Evolutionary conservation across 495 filamentous ascomycete genomes (phyloP).

Genomic region (Pyrenula massariospora): DNA sequence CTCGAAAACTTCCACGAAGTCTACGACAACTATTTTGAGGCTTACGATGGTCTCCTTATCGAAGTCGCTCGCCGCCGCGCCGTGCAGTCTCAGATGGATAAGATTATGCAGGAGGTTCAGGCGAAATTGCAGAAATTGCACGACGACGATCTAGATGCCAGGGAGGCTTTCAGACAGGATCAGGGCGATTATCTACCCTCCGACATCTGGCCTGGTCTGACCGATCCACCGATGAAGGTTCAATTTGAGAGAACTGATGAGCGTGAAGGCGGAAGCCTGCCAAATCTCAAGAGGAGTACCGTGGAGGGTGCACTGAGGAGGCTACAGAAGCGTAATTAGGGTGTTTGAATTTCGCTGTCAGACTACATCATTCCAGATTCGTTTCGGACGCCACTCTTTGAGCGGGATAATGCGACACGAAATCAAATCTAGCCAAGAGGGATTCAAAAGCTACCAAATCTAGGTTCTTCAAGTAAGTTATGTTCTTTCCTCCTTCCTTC

Average conservation of each 20-base stretch:
- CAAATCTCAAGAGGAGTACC: conserved; percentile 6
- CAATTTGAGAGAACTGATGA: conserved; percentile 30
- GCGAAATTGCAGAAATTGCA: conserved; percentile 65
- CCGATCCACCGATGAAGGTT: conserved; percentile 45
- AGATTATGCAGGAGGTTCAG: conserved; percentile 61
- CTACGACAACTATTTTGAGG: conserved; percentile 72
- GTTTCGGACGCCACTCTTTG: no score
- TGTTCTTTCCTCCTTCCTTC: neutral
- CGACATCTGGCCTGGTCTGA: conserved; percentile 78
- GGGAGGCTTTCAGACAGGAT: conserved; percentile 70
- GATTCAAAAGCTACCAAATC: no score
- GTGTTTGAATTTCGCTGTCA: no score
- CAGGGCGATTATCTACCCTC: conserved; percentile 77
- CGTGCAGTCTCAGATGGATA: conserved; percentile 59
- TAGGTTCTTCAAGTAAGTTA: no score
- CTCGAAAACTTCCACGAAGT: conserved; percentile 62
- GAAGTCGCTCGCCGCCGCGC: conserved; percentile 66
- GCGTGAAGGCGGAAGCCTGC: conserved; percentile 12
- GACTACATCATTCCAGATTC: no score
- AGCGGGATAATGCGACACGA: no score
- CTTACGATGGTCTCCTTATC: conserved; percentile 73
- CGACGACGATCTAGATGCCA: conserved; percentile 57
- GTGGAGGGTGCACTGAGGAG: neutral
- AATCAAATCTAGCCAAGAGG: no score
- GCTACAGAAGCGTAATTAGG: neutral